Base-by-base conservation (phyloP, 2,329 filamentous ascomycete species). In the Phialophora tarda region DNA sequence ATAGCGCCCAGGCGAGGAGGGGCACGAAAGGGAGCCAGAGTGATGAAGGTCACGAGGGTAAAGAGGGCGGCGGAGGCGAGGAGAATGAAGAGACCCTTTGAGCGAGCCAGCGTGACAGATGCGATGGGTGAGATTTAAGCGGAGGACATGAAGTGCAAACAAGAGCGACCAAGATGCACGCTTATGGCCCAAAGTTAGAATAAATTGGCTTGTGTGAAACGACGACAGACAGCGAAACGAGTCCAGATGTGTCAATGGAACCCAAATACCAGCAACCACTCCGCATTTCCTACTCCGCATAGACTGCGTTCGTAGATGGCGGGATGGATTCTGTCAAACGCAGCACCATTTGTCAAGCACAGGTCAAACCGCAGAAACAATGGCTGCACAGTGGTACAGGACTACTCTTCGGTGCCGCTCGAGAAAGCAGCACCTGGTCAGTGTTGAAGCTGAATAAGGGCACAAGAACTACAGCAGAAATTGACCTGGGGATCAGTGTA, bases 21-120 rank as follows among this genome's bases (percentile, higher is more conserved):
- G 67, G 78, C 74, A 65, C 80, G 77, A 71, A 79, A 76, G 68
- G 79, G 80, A 78, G 81, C 81, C 81, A 83, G 79, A 77, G 76
- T 82, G 80, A 80, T 68, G 64, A 78, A 76, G 28, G 73, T 74
- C 23, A 76, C 75, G 70, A 74, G 68, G 10, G 79, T 77, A 75
- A 75, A 55, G 79, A 80, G 67, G 73, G 75, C 48, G 74, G 76
- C 63, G 74, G 68, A 63, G 74, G 73, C 30, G 74, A 78, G 63
- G 70, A 74, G 51, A 66, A 74, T 44, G 72, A 73, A 67, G 44
- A 65, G 44, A 47, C 48, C 28, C 59, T 65, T 69, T 60, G 63
- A 53, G 59, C 71, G 71, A 69, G 71, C 71, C 71, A 72, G 71
- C 56, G 62, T 72, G 71, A 63, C 60, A 48, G 32, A 38, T 44